Conservation (phyloP, 2,329 filamentous ascomycete species). For the Fusarium secorum region DNA sequence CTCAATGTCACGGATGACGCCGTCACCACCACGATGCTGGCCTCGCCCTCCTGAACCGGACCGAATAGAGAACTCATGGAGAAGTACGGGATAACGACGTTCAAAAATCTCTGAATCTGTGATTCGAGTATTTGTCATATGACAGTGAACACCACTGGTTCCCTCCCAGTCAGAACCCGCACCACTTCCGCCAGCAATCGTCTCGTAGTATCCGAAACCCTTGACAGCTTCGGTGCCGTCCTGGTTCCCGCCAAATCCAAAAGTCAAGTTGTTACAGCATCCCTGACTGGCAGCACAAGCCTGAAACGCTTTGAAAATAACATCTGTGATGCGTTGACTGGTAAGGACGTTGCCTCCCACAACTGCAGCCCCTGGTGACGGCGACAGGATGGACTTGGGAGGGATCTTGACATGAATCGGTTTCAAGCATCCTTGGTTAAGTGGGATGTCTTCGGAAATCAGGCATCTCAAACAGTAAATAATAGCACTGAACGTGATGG, state of each 20-base stretch:
- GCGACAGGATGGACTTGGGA: conserved; percentile 75
- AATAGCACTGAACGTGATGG: conserved; percentile 85
- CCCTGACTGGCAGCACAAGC: conserved; percentile 83
- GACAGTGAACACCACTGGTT: conserved; percentile 54
- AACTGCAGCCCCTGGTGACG: conserved; percentile 78
- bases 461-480: conserved; percentile 85
- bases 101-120: conserved; percentile 60
- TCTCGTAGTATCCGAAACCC: conserved; percentile 66
- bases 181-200: conserved; percentile 69
- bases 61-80: conserved; percentile 74
- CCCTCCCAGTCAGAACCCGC: conserved; percentile 66
- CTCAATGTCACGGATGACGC: conserved; percentile 79
- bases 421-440: conserved; percentile 83
- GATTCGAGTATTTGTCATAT: conserved; percentile 83
- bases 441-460: conserved; percentile 81
- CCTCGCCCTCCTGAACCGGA: conserved; percentile 70
- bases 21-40: conserved; percentile 74
- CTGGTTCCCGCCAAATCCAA: conserved; percentile 69
- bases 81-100: conserved; percentile 71
- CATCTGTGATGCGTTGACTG: conserved; percentile 55
- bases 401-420: conserved; percentile 80
- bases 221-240: conserved; percentile 48
- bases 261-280: conserved; percentile 84
- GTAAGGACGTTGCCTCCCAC: conserved; percentile 79
- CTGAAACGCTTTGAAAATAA: conserved; percentile 72